Base-by-base conservation (phyloP, 805 yeast genomes). In the Cyberlindnera veronae region DNA sequence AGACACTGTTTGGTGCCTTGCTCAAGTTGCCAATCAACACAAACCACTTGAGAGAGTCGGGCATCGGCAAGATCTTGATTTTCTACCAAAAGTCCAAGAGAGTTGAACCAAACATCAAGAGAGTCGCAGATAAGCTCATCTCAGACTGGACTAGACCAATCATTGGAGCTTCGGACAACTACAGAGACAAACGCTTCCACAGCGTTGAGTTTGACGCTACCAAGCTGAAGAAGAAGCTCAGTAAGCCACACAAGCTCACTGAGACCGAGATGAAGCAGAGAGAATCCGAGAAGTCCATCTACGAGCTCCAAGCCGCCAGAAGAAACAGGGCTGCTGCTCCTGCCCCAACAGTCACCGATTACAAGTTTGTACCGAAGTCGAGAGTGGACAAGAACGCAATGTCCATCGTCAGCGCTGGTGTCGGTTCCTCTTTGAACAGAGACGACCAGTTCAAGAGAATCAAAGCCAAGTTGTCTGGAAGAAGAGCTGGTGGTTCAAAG, bases 101-200 rank as follows among this genome's bases (percentile, higher is more conserved):
- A 55, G 95, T 95, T 13, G 97, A 95, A 63, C 84, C 88, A 24
- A 70, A 76, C 32, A 75, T 93, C 58, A 89, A 91, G 61, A 81
- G 95, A 60, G 72, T 82, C 29, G 98, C 96, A 6, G 98, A 93
- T 58, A 80, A 80, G 58, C 69, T 93, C 45, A 84, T 93, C 50
- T 96, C 96, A 19, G 95, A 89, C 61, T 93, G 99, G 99, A 91
- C 97, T 8, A 78, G 99, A 65, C 99, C 99, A 32, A 88, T 93
- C 47, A 86, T 93, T 74, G 95, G 95, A 51, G 83, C 95, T 45
- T 83, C 95, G 4, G 98, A 91, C 63, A 88, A 90, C 54, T 91
- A 90, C 69, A 81, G 93, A 62, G 96, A 91, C 63, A 81, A 86
- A 65, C 71, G 78, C 46, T 81, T 91, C 45, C 75, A 74, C 53